phyloP scores from a whole-genome alignment of 345 rosid species.

The Noccaea bulbosa region DNA sequence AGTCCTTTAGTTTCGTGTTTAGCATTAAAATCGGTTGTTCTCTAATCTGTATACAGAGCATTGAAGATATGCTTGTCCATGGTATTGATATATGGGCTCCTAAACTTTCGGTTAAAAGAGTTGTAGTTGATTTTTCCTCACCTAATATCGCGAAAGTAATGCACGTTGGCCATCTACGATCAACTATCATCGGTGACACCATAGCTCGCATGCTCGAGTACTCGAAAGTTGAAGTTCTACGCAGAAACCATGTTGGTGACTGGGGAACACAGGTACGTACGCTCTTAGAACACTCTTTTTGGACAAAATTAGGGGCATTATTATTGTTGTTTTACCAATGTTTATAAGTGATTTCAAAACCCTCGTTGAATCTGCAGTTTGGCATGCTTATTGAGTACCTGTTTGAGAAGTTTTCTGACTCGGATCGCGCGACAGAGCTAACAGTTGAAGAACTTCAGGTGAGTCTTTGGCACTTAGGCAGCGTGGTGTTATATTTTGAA shows the following conservation, averaged over 20 bases:
- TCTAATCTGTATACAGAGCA: slow-evolving; percentile 53
- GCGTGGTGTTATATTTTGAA: too few relatives aligned
- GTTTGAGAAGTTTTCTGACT: slow-evolving; percentile 66
- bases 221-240: not conserved
- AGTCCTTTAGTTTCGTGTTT: not conserved
- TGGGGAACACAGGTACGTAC: slow-evolving; percentile 96
- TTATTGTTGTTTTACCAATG: not conserved
- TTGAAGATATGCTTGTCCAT: slow-evolving; percentile 69
- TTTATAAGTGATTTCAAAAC: not conserved
- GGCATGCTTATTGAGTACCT: slow-evolving; percentile 88
- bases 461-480: not conserved
- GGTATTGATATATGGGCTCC: slow-evolving; percentile 55
- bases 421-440: slow-evolving; percentile 57
- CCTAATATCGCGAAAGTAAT: slow-evolving; percentile 94
- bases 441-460: slow-evolving; percentile 85
- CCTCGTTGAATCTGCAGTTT: slow-evolving; percentile 55
- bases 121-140: slow-evolving; percentile 85
- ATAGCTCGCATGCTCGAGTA: not conserved
- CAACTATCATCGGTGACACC: slow-evolving; percentile 79
- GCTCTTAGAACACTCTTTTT: not conserved
- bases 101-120: slow-evolving; percentile 53
- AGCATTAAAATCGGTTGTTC: too few relatives aligned
- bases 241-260: slow-evolving; percentile 55
- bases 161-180: slow-evolving; percentile 91
- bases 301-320: too few relatives aligned